Evolutionary conservation across 768 basidiomycete genomes (phyloP).

Genomic region (Xerocomus potaroensis): DNA sequence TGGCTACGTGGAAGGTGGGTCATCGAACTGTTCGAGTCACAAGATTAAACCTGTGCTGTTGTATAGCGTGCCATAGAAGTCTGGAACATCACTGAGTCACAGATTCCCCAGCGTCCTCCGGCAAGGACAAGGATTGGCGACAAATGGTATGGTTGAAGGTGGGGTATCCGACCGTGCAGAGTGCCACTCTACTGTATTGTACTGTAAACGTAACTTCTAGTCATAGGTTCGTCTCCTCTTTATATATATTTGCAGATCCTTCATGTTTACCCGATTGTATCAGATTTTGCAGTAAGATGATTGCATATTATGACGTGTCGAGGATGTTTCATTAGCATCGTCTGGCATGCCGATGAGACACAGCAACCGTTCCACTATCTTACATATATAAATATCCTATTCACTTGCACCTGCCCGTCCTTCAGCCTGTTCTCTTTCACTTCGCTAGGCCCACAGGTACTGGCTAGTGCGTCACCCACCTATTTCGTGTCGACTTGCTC

Average conservation of each 20-base stretch:
- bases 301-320: too few relatives aligned
- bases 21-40: slow-evolving; percentile 12
- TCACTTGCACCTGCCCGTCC: too few relatives aligned
- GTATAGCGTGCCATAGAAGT: slow-evolving; percentile 79
- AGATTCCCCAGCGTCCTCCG: slow-evolving; percentile 70
- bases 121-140: slow-evolving; percentile 53
- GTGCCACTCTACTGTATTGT: slow-evolving; percentile 12
- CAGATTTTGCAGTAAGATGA: too few relatives aligned
- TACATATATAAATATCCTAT: too few relatives aligned
- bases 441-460: too few relatives aligned
- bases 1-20: slow-evolving; percentile 79
- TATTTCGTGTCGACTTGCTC: too few relatives aligned
- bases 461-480: too few relatives aligned
- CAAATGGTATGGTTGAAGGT: slow-evolving; percentile 67
- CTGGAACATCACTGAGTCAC: slow-evolving; percentile 72
- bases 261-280: too few relatives aligned
- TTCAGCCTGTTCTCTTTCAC: too few relatives aligned
- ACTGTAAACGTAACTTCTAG: slow-evolving; percentile 13
- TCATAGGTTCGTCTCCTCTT: background rate
- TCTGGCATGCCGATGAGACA: too few relatives aligned
- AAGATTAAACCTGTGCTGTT: background rate
- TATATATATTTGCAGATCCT: background rate
- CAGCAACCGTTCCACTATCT: too few relatives aligned
- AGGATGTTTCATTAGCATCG: too few relatives aligned
- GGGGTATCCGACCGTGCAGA: background rate